Evolutionary conservation across 1,139 yeast genomes (phyloP).

Genomic region (Lipomyces yarrowii): DNA sequence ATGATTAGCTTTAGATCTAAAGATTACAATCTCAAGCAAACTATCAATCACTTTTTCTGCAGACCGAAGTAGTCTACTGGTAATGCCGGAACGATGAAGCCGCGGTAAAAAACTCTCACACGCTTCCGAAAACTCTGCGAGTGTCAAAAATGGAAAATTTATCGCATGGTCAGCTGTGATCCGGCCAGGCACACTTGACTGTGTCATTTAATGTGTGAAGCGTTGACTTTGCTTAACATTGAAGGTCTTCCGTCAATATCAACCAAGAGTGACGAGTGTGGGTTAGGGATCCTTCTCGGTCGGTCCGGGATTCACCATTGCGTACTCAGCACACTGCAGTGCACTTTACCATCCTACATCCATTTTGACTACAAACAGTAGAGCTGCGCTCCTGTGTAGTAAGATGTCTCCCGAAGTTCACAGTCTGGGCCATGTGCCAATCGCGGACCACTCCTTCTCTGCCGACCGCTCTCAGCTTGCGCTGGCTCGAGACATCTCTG

Average conservation of each 20-base stretch:
- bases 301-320: background rate
- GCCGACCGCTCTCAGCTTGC: slow-evolving; percentile 71
- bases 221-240: background rate
- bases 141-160: slow-evolving; percentile 7
- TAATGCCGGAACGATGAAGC: slow-evolving; percentile 1
- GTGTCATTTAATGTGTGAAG: background rate
- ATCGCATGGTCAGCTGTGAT: background rate
- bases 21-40: background rate
- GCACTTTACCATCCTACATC: background rate
- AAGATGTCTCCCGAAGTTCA: slow-evolving; percentile 41
- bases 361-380: slow-evolving; percentile 33
- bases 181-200: background rate
- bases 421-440: slow-evolving; percentile 80
- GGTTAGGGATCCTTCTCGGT: background rate
- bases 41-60: background rate
- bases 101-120: slow-evolving; percentile 4
- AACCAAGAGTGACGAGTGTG: background rate
- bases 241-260: background rate
- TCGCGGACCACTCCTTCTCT: slow-evolving; percentile 88
- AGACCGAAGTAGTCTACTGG: background rate
- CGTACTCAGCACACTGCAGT: background rate
- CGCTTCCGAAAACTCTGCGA: slow-evolving; percentile 8
- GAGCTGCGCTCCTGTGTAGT: slow-evolving; percentile 40
- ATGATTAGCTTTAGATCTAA: background rate
- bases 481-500: slow-evolving; percentile 74